Evolutionary conservation across 345 rosid genomes (phyloP), one percentile per base, ranked within the genome.

Genomic region (Dipteronia sinensis): DNA sequence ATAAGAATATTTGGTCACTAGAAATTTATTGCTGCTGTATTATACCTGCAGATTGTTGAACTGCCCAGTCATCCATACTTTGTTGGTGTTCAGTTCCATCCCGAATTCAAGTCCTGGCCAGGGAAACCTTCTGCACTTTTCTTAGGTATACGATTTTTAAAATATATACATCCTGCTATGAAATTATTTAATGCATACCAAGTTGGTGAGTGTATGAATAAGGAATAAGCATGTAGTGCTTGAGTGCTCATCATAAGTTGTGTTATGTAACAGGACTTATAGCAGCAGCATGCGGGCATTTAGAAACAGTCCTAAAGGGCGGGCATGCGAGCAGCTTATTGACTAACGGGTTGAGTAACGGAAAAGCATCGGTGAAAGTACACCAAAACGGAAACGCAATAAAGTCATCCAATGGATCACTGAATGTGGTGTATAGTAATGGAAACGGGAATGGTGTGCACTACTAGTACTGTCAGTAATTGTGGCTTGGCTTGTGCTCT

Each of bases 41-140:
- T 65, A 34, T 5, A 40, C 70, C 62, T 82, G 83, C 86, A 91
- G 93, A 73, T 91, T 71, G 82, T 91, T 42, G 93, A 91, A 80
- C 78, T 91, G 59, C 82, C 78, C n/a, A 82, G 74, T 29, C 93
- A 89, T 85, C 93, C 93, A 11, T 91, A 87, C 81, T 89, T 85
- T 77, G 82, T 91, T 15, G 92, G 97, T 75, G 93, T 76, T 80
- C 99, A 95, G 87, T 95, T 92, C 83, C 99, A 95, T 84, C 99
- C 99, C 20, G 99, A 95, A 79, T 95, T 92, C 76, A 95, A 95
- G 81, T 95, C 99, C 71, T 89, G 98, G 81, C 97, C 99, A 0
- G 98, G 97, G 79, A 89, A 91, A 71, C 99, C 99, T 72, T 93
- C 99, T 27, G 90, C 99, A 6, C 80, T 90, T 69, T 95, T 95